phyloP scores from a whole-genome alignment of 495 filamentous ascomycete genomes.

The Usnea hakonensis region DNA sequence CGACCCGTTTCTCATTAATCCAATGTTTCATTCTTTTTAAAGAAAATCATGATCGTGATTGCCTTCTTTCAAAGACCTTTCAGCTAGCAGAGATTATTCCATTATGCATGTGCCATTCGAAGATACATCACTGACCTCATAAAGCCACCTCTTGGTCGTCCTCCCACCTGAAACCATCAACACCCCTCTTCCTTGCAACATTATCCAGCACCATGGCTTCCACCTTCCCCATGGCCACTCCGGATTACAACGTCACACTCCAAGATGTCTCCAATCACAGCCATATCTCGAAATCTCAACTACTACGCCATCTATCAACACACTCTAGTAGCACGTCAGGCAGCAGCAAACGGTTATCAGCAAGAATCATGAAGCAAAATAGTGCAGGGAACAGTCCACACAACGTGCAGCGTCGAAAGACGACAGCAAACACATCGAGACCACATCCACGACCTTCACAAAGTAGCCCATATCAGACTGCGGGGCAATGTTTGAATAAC shows the following conservation, averaged over 20 bases:
- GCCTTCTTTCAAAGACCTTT: conserved; percentile 7
- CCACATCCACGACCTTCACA: conserved; percentile 11
- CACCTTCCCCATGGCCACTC: conserved; percentile 8
- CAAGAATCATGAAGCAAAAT: conserved; percentile 57
- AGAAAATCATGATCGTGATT: conserved; percentile 2
- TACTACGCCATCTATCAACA: conserved; percentile 22
- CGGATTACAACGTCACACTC: background rate
- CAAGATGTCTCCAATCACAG: conserved; percentile 14
- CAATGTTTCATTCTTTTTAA: background rate
- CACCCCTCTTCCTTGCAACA: background rate
- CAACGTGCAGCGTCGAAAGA: conserved; percentile 46
- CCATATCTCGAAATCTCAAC: conserved; percentile 22
- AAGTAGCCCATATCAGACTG: conserved; percentile 8
- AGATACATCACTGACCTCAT: background rate
- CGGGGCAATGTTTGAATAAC: conserved; percentile 19
- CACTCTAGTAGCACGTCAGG: conserved; percentile 19
- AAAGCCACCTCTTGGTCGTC: background rate
- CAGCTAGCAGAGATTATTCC: conserved; percentile 8
- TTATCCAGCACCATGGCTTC: conserved; percentile 5
- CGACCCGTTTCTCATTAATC: background rate
- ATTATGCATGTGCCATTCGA: background rate
- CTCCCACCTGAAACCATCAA: background rate
- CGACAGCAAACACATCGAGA: conserved; percentile 42
- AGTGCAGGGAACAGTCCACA: conserved; percentile 68
- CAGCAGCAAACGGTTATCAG: conserved; percentile 31